These are phyloP conservation scores for Beauveria brongniartii DNA, from an alignment of 2,329 filamentous ascomycete species.

Conservation along the genomic window DNA sequence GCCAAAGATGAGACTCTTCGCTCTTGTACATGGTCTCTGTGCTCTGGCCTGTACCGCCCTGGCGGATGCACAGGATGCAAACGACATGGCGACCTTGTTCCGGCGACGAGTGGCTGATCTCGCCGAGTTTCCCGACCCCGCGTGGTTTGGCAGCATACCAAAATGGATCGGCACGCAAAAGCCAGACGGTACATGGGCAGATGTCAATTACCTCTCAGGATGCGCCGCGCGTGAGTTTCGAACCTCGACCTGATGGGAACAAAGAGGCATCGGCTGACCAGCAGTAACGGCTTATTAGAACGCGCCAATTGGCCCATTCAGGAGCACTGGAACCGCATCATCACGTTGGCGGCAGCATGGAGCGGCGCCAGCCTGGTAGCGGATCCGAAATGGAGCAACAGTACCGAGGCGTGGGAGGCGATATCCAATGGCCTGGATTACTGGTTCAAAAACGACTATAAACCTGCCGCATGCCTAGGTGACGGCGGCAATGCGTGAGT, in stretches of 20 bases:
- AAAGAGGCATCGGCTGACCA: neutral
- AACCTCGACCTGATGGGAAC: neutral
- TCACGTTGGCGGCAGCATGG: conserved; percentile 18
- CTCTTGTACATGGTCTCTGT: neutral
- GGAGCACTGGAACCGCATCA: conserved; percentile 18
- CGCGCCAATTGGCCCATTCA: conserved; percentile 20
- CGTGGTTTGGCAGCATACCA: conserved; percentile 14
- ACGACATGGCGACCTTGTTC: conserved; percentile 13
- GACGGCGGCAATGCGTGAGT: conserved; percentile 16
- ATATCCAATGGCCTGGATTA: conserved; percentile 17
- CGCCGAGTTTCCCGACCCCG: conserved; percentile 16
- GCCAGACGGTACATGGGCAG: conserved; percentile 17
- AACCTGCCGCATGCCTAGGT: conserved; percentile 15
- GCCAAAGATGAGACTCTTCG: neutral
- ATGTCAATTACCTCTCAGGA: conserved; percentile 18
- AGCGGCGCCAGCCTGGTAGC: conserved; percentile 15
- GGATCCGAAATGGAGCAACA: conserved; percentile 12
- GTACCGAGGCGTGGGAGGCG: conserved; percentile 10
- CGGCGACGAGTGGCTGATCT: conserved; percentile 16
- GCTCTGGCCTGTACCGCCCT: neutral
- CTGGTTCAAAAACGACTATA: conserved; percentile 19
- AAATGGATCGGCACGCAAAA: conserved; percentile 16
- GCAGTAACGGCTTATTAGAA: conserved; percentile 4
- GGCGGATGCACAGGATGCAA: conserved; percentile 1
- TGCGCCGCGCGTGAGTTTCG: conserved; percentile 15